These are phyloP conservation scores for Stachybotrys echinatus DNA, from an alignment of 2,329 filamentous ascomycete species.

Conservation along the genomic window DNA sequence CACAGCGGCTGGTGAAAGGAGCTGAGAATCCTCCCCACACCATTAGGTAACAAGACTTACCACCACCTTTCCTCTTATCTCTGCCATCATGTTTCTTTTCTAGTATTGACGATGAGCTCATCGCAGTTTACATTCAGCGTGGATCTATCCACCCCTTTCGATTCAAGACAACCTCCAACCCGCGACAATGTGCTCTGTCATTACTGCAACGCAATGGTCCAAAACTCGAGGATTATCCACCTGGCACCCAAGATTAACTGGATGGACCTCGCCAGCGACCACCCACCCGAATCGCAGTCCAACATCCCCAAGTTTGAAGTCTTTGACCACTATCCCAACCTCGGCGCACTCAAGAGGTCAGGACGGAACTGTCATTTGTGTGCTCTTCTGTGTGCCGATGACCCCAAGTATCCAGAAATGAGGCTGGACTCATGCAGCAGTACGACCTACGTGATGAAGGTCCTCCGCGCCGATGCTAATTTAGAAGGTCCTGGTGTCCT, in stretches of 20 bases:
- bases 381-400: not conserved
- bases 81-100: too few relatives aligned
- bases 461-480: not conserved
- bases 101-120: too few relatives aligned
- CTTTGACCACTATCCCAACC: not conserved
- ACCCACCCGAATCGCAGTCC: not conserved
- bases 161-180: not conserved
- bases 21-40: too few relatives aligned
- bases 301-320: not conserved
- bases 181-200: not conserved
- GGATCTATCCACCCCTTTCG: too few relatives aligned
- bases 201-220: not conserved
- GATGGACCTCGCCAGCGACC: not conserved
- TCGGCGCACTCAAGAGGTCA: not conserved
- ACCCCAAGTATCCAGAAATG: not conserved
- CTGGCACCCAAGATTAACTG: slow-evolving; percentile 1
- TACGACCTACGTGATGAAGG: not conserved
- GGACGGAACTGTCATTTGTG: not conserved
- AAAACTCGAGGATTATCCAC: not conserved
- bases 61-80: too few relatives aligned
- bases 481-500: not conserved
- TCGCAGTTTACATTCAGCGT: too few relatives aligned
- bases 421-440: not conserved
- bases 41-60: too few relatives aligned
- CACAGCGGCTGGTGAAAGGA: too few relatives aligned